Base-by-base conservation (phyloP, 163 green algal species). In the Coccomyxa subellipsoidea region DNA sequence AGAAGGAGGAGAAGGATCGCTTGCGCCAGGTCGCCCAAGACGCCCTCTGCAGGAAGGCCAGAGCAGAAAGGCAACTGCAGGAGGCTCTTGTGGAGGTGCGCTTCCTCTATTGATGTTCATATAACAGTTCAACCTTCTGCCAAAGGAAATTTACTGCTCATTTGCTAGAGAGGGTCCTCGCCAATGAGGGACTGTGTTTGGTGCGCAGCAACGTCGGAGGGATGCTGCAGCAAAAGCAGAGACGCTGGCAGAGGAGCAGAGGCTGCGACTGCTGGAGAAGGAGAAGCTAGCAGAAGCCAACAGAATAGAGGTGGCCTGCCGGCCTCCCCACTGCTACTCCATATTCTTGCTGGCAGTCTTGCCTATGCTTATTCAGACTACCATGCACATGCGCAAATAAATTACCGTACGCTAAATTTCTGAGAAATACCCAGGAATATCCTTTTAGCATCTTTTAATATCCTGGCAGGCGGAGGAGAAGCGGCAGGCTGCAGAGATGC, bases 191-290 rank as follows among this genome's bases (percentile, higher is more conserved):
- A n/a, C 66, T 73, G 66, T 73, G n/a, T n/a, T n/a, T 73, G 21
- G 15, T 27, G 10, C 15, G 27, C 66, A 73, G 66, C 66, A 73
- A 73, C 66, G 66, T 8, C 66, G 66, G 66, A 73, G 32, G 66
- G 66, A 73, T 34, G 66, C 66, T 32, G 66, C 66, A 73, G 66
- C 66, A 18, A 73, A 73, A 34, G 66, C 66, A 34, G 66, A 73
- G 7, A 34, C 1, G 21, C 66, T 73, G 2, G 66, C 7, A 36
- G 66, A 73, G 7, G 29, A 73, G 66, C 66, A 73, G n/a, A 32
- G 66, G 27, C n/a, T 73, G 21, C 66, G 66, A 10, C 66, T 73
- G 27, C 66, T 73, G 66, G 66, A 73, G 66, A 73, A 73, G 66
- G 66, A 73, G 7, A 18, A 23, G 2, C 10, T 73, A 23, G 66